These are phyloP conservation scores for Clathrus columnatus DNA, from an alignment of 768 basidiomycete genomes.

Conservation along the genomic window DNA sequence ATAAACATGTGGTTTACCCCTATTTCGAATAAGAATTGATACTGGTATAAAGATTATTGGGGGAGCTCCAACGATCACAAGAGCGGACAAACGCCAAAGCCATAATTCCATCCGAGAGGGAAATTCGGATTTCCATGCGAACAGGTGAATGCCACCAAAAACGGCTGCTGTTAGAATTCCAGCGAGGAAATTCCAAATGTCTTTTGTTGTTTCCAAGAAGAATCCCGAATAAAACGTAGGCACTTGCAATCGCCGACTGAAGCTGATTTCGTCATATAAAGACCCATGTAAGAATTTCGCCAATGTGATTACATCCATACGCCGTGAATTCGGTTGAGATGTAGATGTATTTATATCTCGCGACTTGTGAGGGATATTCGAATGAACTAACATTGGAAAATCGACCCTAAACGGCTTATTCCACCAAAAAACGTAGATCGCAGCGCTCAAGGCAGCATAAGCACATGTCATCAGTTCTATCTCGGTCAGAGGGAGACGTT, in stretches of 20 bases:
- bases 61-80: conserved; percentile 13
- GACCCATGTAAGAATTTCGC: neutral
- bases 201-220: conserved; percentile 8
- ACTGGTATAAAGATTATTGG: too few species aligned
- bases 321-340: neutral
- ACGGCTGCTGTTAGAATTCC: conserved; percentile 23
- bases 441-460: neutral
- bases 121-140: too few species aligned
- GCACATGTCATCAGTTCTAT: neutral
- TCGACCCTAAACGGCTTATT: neutral
- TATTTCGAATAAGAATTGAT: neutral
- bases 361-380: neutral
- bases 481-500: conserved; percentile 6
- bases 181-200: conserved; percentile 22
- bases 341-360: neutral
- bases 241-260: neutral
- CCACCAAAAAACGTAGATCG: conserved; percentile 2
- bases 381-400: conserved; percentile 13
- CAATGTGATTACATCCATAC: neutral
- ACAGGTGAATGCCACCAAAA: too few species aligned
- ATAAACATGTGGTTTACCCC: neutral
- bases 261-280: neutral
- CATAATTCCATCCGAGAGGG: conserved; percentile 16
- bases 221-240: neutral
- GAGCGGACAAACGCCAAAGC: conserved; percentile 20